phyloP scores from a whole-genome alignment of 1,139 yeast species.

The Nadsonia starkeyi-henricii region DNA sequence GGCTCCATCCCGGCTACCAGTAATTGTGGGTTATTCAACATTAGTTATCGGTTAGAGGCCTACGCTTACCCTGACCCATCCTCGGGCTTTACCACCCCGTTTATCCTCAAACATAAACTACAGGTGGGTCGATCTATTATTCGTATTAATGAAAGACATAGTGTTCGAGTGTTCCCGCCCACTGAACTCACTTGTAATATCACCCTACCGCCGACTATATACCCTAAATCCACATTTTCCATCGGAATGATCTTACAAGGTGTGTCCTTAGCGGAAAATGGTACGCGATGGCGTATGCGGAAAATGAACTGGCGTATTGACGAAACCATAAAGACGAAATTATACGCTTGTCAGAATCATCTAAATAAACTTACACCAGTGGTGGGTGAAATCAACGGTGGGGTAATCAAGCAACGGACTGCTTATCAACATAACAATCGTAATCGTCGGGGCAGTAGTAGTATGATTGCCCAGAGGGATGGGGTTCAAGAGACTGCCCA shows the following conservation, averaged over 20 bases:
- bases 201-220: conserved; percentile 73
- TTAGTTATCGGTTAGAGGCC: conserved; percentile 67
- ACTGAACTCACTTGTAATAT: conserved; percentile 82
- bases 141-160: conserved; percentile 74
- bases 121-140: conserved; percentile 63
- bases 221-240: conserved; percentile 77
- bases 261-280: conserved; percentile 29
- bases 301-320: conserved; percentile 84
- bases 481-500: no score
- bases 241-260: conserved; percentile 75
- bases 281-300: conserved; percentile 84
- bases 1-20: conserved; percentile 84
- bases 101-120: conserved; percentile 49
- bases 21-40: conserved; percentile 36
- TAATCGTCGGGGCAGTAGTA: no score
- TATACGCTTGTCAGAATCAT: conserved; percentile 17
- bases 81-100: conserved; percentile 14
- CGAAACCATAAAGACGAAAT: conserved; percentile 53
- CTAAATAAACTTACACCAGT: not conserved
- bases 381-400: not conserved
- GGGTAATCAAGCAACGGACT: no score
- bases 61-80: conserved; percentile 32
- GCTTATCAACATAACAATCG: no score
- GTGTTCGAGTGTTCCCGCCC: conserved; percentile 88
- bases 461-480: no score